Evolutionary conservation across 2,329 filamentous ascomycete genomes (phyloP).

Genomic region (Penicillium psychrosexuale): DNA sequence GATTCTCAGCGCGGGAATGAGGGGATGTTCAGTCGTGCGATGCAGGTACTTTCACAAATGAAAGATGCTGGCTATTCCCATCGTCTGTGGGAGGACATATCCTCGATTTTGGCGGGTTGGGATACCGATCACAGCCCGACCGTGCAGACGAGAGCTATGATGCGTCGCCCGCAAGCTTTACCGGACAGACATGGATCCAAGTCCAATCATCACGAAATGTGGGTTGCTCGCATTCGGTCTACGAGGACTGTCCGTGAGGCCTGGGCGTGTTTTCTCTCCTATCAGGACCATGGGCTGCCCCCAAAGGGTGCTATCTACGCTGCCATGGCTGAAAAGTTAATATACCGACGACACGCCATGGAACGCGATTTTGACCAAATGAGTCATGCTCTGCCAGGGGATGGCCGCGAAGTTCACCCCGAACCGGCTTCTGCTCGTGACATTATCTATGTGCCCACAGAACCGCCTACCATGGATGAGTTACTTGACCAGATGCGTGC

Average conservation of each 20-base stretch:
- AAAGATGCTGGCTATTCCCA: slow-evolving; percentile 57
- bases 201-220: slow-evolving; percentile 39
- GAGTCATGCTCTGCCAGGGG: slow-evolving; percentile 50
- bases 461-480: slow-evolving; percentile 52
- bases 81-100: slow-evolving; percentile 52
- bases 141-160: slow-evolving; percentile 55
- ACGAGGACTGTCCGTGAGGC: slow-evolving; percentile 62
- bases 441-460: slow-evolving; percentile 54
- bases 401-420: slow-evolving; percentile 53
- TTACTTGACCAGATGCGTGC: slow-evolving; percentile 52
- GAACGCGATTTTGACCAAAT: slow-evolving; percentile 20
- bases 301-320: slow-evolving; percentile 48
- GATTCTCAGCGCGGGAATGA: slow-evolving; percentile 57
- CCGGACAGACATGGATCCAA: slow-evolving; percentile 1
- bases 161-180: slow-evolving; percentile 31
- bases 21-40: slow-evolving; percentile 57
- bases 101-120: slow-evolving; percentile 58
- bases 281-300: slow-evolving; percentile 44
- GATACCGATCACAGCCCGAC: slow-evolving; percentile 62
- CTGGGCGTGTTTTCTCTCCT: slow-evolving; percentile 62
- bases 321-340: slow-evolving; percentile 58
- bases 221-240: slow-evolving; percentile 57
- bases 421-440: slow-evolving; percentile 57
- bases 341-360: slow-evolving; percentile 36
- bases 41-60: slow-evolving; percentile 55